A percentile compares a stretch with the other conserved stretches of the same genome.
These are phyloP conservation scores for Mycogone perniciosa DNA, from an alignment of 2,329 filamentous ascomycete genomes.

Conservation along the genomic window DNA sequence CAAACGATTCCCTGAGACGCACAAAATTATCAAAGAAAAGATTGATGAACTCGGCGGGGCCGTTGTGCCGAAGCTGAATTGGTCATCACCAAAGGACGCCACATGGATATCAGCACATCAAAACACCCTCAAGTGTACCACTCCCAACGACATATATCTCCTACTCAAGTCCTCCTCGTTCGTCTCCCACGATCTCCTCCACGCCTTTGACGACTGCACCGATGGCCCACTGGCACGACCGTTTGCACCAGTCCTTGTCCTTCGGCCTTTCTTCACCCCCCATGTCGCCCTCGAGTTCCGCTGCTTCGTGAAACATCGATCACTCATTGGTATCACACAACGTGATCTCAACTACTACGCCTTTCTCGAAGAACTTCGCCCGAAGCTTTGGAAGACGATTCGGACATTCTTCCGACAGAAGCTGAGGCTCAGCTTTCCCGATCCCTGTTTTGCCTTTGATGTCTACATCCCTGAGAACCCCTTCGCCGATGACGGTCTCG, in stretches of 20 bases:
- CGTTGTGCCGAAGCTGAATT: constrained; percentile 91
- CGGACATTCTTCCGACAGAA: constrained; percentile 70
- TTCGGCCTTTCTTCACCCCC: constrained; percentile 81
- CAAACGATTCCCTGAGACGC: constrained; percentile 61
- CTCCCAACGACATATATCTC: constrained; percentile 86
- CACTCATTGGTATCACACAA: constrained; percentile 77
- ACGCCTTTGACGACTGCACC: constrained; percentile 73
- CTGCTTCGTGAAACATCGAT: constrained; percentile 82
- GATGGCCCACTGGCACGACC: constrained; percentile 33
- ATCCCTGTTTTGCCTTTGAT: constrained; percentile 81
- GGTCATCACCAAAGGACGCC: constrained; percentile 94
- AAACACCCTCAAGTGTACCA: constrained; percentile 87
- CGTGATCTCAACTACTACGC: constrained; percentile 86
- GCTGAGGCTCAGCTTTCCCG: constrained; percentile 72
- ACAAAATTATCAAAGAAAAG: constrained; percentile 66
- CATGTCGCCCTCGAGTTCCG: constrained; percentile 92
- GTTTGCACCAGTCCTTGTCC: constrained; percentile 72
- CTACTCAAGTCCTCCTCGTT: constrained; percentile 93
- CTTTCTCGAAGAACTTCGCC: constrained; percentile 62
- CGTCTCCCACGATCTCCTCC: constrained; percentile 86
- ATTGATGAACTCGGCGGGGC: constrained; percentile 79
- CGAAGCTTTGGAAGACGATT: constrained; percentile 61
- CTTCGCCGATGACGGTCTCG: constrained; percentile 51
- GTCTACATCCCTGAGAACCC: constrained; percentile 75
- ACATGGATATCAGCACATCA: constrained; percentile 79